Evolutionary conservation across 768 basidiomycete species (phyloP).

Genomic region (Leccinum olivaceopallidum): DNA sequence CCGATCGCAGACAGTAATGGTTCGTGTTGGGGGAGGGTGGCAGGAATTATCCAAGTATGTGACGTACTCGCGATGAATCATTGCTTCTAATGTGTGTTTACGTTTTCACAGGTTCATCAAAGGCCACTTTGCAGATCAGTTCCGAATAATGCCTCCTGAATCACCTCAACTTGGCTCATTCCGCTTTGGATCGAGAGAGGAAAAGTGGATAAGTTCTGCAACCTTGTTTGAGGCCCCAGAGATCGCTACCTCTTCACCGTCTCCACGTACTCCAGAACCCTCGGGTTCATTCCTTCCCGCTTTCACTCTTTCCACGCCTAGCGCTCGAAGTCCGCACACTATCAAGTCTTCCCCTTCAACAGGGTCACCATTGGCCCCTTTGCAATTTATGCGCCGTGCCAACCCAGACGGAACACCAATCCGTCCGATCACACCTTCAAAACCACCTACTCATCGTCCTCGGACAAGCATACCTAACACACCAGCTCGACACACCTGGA

Average conservation of each 20-base stretch:
- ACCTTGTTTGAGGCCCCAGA: conserved; percentile 63
- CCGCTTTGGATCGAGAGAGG: conserved; percentile 48
- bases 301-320: conserved; percentile 57
- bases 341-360: conserved; percentile 55
- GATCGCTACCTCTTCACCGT: conserved; percentile 32
- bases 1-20: conserved; percentile 93
- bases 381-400: conserved; percentile 85
- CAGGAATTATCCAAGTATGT: conserved; percentile 84
- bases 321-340: conserved; percentile 46
- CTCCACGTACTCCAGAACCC: conserved; percentile 72
- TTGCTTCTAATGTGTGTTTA: conserved; percentile 4
- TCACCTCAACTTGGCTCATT: conserved; percentile 50
- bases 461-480: conserved; percentile 42
- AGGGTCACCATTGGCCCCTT: conserved; percentile 73
- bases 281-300: conserved; percentile 57
- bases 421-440: conserved; percentile 69
- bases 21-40: conserved; percentile 96
- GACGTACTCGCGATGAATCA: background rate
- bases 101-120: conserved; percentile 68
- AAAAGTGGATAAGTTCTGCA: conserved; percentile 84
- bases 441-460: conserved; percentile 48
- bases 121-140: conserved; percentile 82
- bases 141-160: conserved; percentile 65
- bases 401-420: conserved; percentile 54
- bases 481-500: conserved; percentile 60